phyloP scores from a whole-genome alignment of 306 rosid species.

The Glycyrrhiza uralensis region DNA sequence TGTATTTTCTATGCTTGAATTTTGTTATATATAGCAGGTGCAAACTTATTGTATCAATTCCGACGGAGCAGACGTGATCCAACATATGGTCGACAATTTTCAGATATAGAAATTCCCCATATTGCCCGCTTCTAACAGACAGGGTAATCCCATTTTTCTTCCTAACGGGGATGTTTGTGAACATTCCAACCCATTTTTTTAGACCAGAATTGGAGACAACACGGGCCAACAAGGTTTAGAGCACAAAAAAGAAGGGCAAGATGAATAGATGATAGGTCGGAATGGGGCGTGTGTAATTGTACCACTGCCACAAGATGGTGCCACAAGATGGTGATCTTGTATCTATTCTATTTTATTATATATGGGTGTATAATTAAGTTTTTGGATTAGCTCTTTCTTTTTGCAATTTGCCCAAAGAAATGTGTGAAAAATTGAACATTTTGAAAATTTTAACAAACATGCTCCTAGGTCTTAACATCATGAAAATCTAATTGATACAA shows the following conservation, averaged over 20 bases:
- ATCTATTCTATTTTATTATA: neutral
- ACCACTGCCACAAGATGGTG: neutral
- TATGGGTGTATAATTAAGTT: neutral
- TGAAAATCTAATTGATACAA: no score
- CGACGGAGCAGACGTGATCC: conserved; percentile 76
- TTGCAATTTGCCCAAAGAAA: neutral
- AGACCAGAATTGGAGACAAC: neutral
- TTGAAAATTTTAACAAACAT: neutral
- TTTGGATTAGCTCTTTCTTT: neutral
- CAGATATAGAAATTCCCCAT: conserved; percentile 30
- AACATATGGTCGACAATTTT: conserved; percentile 81
- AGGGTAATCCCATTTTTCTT: neutral
- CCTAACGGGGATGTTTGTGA: neutral
- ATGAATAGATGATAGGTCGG: neutral
- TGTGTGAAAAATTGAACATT: neutral
- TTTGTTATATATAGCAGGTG: conserved; percentile 49
- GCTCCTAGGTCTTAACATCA: no score
- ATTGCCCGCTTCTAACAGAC: neutral
- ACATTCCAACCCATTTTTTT: neutral
- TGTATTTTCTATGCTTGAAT: neutral
- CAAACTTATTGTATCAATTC: conserved; percentile 44
- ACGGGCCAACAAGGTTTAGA: neutral
- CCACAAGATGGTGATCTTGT: neutral
- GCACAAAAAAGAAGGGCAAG: neutral
- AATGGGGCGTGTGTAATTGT: neutral